Conservation (phyloP, 208 protist genomes). For the Trypanosoma conorhini region DNA sequence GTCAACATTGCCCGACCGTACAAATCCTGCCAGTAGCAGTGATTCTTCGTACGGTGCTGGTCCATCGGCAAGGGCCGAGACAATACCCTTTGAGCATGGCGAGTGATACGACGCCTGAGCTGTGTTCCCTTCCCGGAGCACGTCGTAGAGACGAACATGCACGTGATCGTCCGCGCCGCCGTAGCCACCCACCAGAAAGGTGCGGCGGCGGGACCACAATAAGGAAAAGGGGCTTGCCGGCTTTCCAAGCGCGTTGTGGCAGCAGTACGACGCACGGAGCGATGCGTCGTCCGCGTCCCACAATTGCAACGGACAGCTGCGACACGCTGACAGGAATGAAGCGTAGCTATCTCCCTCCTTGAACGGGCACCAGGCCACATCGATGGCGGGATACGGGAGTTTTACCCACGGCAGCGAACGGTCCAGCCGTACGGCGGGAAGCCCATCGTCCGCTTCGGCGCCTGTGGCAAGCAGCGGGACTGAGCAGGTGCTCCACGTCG, state of each 20-base stretch:
- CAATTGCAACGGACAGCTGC: constrained; percentile 69
- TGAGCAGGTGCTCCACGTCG: constrained; percentile 32
- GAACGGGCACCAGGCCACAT: constrained; percentile 81
- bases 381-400: constrained; percentile 66
- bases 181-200: constrained; percentile 64
- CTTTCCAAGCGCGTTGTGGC: constrained; percentile 54
- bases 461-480: constrained; percentile 24
- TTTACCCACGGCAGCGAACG: constrained; percentile 36
- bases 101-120: constrained; percentile 48
- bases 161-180: constrained; percentile 59
- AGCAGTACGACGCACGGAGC: constrained; percentile 70
- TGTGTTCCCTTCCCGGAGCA: constrained; percentile 46
- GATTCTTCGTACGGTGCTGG: constrained; percentile 20
- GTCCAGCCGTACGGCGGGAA: constrained; percentile 15
- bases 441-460: background rate
- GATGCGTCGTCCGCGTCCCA: constrained; percentile 69
- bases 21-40: constrained; percentile 55
- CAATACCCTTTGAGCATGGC: constrained; percentile 30
- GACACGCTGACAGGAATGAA: constrained; percentile 56
- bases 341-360: constrained; percentile 46
- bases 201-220: constrained; percentile 40
- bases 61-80: constrained; percentile 44
- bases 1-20: constrained; percentile 55
- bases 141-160: constrained; percentile 75
- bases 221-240: constrained; percentile 43